Evolutionary conservation across 352 stramenopile species (phyloP).

Genomic region (Globisporangium apiculatum): DNA sequence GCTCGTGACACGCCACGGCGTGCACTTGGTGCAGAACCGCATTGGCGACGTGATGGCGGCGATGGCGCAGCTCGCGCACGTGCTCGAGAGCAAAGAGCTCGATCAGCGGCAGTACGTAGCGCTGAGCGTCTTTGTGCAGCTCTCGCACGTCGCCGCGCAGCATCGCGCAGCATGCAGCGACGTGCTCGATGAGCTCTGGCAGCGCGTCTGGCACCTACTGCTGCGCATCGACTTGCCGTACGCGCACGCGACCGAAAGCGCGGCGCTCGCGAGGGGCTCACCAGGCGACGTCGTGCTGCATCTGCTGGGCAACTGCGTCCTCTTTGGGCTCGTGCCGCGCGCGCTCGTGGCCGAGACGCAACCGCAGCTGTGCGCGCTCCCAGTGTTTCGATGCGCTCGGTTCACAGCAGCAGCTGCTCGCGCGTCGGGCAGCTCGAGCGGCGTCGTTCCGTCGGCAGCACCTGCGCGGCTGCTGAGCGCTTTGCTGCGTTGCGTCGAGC

Average conservation of each 20-base stretch:
- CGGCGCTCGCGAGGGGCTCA: constrained; percentile 30
- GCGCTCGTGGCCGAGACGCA: constrained; percentile 24
- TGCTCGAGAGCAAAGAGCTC: constrained; percentile 40
- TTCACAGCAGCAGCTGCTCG: constrained; percentile 2
- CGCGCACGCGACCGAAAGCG: constrained; percentile 31
- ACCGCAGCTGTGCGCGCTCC: constrained; percentile 31
- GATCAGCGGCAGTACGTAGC: constrained; percentile 40
- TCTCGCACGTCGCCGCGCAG: constrained; percentile 29
- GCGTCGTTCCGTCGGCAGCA: constrained; percentile 3
- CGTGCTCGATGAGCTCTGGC: constrained; percentile 36
- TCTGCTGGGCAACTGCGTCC: constrained; percentile 39
- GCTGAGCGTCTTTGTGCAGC: constrained; percentile 40
- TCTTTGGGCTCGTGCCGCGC: constrained; percentile 31
- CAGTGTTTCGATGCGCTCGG: constrained; percentile 24
- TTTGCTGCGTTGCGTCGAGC: constrained; percentile 13
- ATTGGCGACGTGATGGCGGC: constrained; percentile 56
- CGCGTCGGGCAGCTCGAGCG: not conserved
- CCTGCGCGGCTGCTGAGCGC: constrained; percentile 13
- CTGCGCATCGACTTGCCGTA: constrained; percentile 54
- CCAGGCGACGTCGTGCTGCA: constrained; percentile 43
- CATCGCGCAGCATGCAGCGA: constrained; percentile 25
- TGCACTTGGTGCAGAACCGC: constrained; percentile 43
- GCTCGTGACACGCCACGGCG: constrained; percentile 37
- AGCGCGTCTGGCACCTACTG: constrained; percentile 35
- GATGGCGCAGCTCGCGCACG: constrained; percentile 34